Base-by-base conservation (phyloP, 139 green algal species). In the Cymbomonas tetramitiformis region DNA sequence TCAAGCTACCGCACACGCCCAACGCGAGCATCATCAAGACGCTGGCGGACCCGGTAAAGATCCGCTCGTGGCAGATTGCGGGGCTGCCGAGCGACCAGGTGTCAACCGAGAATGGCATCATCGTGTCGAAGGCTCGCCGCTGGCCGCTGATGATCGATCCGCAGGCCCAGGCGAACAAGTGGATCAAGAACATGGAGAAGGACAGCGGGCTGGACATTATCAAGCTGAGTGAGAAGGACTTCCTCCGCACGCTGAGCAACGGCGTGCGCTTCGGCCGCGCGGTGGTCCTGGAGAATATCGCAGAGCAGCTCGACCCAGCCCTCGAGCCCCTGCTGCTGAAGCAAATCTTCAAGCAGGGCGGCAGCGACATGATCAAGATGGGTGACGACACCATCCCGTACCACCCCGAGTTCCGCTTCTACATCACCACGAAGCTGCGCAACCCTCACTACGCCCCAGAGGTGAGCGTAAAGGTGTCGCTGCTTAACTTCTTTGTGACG, bases 341-440 rank as follows among this genome's bases (percentile, higher is more conserved):
- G 65, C 71, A 83, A 56, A 86, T 76, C 7, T 86, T 84, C 69
- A 86, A 87, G 69, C 77, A 89, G 65, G 81, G 79, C 50, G 57
- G 81, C 46, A 76, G 55, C 46, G 75, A 86, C 46, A 74, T 84
- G 31, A 84, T 90, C 70, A 86, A 86, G 70, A 81, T 90, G 34
- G 81, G 81, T 33, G 81, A 90, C 61, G 82, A 80, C 62, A 76
- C 87, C 69, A 83, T 90, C 44, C 81, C 81, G 7, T 90, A 90
- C 69, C 78, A 86, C 64, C 65, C 79, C 4, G 79, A 90, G 67
- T 90, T 90, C 78, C 65, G 65, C 36, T 85, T 87, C 61, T 84
- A 81, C 69, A 83, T 87, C 65, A 87, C 80, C 40, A 87, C 78
- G 46, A 84, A 84, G 56, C 61, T 83, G 33, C 71, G 73, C 49